Evolutionary conservation across 352 stramenopile genomes (phyloP), one percentile per base, ranked within the genome.

Genomic region (Phytophthora tubulina): DNA sequence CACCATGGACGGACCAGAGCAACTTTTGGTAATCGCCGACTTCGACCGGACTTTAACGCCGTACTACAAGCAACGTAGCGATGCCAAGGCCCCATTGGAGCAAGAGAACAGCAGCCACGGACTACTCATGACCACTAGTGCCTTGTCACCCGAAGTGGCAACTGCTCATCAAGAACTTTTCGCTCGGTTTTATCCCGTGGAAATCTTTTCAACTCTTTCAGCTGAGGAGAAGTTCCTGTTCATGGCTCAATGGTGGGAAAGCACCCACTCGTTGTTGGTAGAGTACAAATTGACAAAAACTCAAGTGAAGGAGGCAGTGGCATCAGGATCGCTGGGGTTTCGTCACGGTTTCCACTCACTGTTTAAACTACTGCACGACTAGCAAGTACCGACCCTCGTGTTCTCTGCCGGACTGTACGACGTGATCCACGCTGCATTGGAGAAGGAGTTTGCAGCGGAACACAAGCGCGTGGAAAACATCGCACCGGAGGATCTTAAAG

Each of bases 21-120:
- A 89, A 46, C 48, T 94, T 32, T 54, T 94, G 39, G 76, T 92
- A 48, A 92, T 94, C 39, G 73, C 84, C 31, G 86, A 94, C 51
- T 94, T 94, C 66, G 86, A 94, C 70, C 84, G 86, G 50, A 94
- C 85, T 41, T 72, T 94, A 42, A 92, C 86, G 61, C 78, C 82
- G 56, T 82, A 75, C 66, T 85, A 71, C 67, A 80, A 79, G 52
- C 56, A 44, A 17, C 46, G 46, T 4, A 50, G 33, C n/a, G 61
- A 67, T 27, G 45, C 48, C 6, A 53, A 63, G 8, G 35, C 33
- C 2, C 60, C 54, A 0, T 30, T 67, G 14, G 50, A 72, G 49
- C 67, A 56, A 55, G 72, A 79, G 38, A 75, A 7, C 51, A 79
- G 72, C 49, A 76, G 60, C 39, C 72, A 79, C 44, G 58, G 61